Evolutionary conservation across 352 stramenopile species (phyloP).

Genomic region (Phytophthora sp.): DNA sequence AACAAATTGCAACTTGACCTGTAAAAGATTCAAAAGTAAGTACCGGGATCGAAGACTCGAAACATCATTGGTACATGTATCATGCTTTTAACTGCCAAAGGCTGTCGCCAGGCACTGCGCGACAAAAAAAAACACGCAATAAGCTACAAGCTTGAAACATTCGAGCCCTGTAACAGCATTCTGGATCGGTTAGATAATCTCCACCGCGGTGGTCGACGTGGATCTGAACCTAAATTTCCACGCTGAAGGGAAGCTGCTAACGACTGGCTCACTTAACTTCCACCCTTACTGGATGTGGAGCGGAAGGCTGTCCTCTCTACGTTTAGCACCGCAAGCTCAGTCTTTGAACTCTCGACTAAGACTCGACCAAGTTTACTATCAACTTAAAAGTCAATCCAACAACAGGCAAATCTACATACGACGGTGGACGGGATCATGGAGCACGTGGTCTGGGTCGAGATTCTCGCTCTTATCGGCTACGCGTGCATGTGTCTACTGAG

Average conservation of each 20-base stretch:
- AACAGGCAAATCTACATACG: too few relatives aligned
- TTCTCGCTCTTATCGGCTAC: conserved; percentile 40
- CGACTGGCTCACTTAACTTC: conserved; percentile 3
- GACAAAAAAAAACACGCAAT: too few relatives aligned
- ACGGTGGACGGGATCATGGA: conserved; percentile 1
- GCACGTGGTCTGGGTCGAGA: conserved; percentile 24
- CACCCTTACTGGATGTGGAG: not conserved
- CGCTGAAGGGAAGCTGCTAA: not conserved
- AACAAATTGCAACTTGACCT: too few relatives aligned
- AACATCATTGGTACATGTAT: too few relatives aligned
- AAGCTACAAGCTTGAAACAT: not conserved
- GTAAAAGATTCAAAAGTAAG: too few relatives aligned
- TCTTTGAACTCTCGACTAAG: conserved; percentile 5
- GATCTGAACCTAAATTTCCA: conserved; percentile 20
- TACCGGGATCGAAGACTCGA: too few relatives aligned
- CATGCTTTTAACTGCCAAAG: too few relatives aligned
- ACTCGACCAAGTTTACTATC: not conserved
- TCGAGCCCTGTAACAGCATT: not conserved
- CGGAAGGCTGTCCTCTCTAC: conserved; percentile 7
- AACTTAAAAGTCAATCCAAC: too few relatives aligned
- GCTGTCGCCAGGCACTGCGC: too few relatives aligned
- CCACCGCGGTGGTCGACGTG: too few relatives aligned
- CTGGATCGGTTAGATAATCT: too few relatives aligned
- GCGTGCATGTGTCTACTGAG: conserved; percentile 39
- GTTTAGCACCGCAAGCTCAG: not conserved